Evolutionary conservation across 2,329 filamentous ascomycete genomes (phyloP).

Genomic region (Coniochaeta sp.): DNA sequence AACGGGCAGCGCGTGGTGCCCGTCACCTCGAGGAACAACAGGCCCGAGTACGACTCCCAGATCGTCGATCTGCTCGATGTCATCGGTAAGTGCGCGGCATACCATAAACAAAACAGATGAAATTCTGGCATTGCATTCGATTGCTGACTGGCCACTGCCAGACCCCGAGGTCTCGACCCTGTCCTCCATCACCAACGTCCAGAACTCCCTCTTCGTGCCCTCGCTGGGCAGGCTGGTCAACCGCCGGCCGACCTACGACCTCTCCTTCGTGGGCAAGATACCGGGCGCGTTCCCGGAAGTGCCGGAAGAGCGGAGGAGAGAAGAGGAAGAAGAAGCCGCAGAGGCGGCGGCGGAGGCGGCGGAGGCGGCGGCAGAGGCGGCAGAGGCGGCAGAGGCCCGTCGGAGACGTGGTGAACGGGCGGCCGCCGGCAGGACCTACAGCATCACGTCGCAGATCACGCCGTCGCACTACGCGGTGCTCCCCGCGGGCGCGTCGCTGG

Average conservation of each 20-base stretch:
- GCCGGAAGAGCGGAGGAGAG: slow-evolving; percentile 15
- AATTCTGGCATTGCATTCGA: not conserved
- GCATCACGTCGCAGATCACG: slow-evolving; percentile 60
- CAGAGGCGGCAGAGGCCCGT: slow-evolving; percentile 13
- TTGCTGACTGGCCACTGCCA: slow-evolving; percentile 22
- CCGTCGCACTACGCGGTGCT: slow-evolving; percentile 72
- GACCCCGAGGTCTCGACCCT: slow-evolving; percentile 79
- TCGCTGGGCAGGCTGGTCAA: slow-evolving; percentile 72
- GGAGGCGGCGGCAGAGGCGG: slow-evolving; percentile 13
- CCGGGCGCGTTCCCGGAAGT: slow-evolving; percentile 13
- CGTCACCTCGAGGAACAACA: not conserved
- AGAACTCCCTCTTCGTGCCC: slow-evolving; percentile 82
- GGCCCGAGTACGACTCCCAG: slow-evolving; percentile 15
- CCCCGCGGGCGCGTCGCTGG: slow-evolving; percentile 63
- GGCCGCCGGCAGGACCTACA: slow-evolving; percentile 23
- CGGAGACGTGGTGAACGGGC: slow-evolving; percentile 13
- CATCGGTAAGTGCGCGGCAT: slow-evolving; percentile 12
- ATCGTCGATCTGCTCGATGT: slow-evolving; percentile 23
- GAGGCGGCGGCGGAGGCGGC: no score
- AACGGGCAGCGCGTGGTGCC: not conserved
- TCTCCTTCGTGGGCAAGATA: slow-evolving; percentile 42
- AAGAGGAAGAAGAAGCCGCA: slow-evolving; percentile 14
- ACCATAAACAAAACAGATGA: no score
- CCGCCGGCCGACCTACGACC: slow-evolving; percentile 68
- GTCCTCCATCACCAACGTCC: slow-evolving; percentile 79